phyloP scores from a whole-genome alignment of 257 asterid genomes.

The Solanum corneliomulleri region DNA sequence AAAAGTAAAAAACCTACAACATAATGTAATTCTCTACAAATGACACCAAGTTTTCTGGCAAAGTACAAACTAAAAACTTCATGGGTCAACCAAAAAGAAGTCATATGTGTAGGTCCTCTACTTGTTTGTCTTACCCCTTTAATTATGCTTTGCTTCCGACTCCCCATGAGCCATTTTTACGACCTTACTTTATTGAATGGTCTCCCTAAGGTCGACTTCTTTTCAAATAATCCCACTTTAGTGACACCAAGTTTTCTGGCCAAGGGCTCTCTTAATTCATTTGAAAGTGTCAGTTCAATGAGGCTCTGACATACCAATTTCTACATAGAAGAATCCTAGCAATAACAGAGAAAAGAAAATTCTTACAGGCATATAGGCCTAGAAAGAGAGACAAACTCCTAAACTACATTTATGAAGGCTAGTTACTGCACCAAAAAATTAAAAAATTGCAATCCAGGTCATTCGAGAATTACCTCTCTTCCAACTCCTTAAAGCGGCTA shows the following conservation, averaged over 20 bases:
- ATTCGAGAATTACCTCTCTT: constrained; percentile 60
- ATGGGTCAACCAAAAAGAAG: not conserved
- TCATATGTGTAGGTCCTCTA: not conserved
- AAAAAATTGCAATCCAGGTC: not conserved
- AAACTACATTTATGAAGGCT: not conserved
- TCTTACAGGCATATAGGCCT: not conserved
- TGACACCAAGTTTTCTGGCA: not conserved
- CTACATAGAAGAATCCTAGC: not conserved
- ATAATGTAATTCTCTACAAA: not conserved
- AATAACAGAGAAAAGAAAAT: not conserved
- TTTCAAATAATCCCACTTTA: not conserved
- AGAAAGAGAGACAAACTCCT: not conserved
- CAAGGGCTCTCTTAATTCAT: not conserved
- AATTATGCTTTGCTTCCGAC: not conserved
- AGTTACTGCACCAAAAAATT: not conserved
- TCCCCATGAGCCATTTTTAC: not conserved
- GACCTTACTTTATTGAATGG: not conserved
- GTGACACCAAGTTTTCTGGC: no score
- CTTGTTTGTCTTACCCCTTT: not conserved
- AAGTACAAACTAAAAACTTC: not conserved
- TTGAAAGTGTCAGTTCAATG: not conserved
- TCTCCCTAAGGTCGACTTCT: not conserved
- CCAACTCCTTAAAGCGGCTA: constrained; percentile 87
- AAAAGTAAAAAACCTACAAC: not conserved
- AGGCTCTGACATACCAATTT: not conserved